Base-by-base conservation (phyloP, 2,329 filamentous ascomycete species). In the Pseudogymnoascus sp. region DNA sequence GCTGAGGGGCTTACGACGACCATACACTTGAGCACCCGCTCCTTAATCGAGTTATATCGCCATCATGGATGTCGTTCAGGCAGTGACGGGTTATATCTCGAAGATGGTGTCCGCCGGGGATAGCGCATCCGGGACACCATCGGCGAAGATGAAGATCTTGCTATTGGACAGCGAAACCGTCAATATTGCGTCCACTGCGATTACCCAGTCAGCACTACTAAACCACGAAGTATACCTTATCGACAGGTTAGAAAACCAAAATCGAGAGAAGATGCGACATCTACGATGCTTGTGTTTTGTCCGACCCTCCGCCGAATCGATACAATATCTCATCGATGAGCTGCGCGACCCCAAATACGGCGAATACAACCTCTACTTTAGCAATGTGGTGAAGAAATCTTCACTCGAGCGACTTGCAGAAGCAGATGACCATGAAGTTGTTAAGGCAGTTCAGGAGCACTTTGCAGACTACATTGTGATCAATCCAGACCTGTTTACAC, bases 131-230 rank as follows among this genome's bases (percentile, higher is more conserved):
- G 84, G 85, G 65, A 82, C 85, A 50, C 82, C 87, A 61, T 87
- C 90, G 21, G 85, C 90, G 44, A 97, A 97, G 81, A 99, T 99
- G 95, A 99, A 99, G 86, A 95, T 97, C 65, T 80, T 99, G 64
- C 80, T 99, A 67, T 81, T 99, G 70, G 95, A 99, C 76, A 88
- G 86, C 77, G 95, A 97, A 77, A 99, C 95, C 68, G 88, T 97
- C 21, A 86, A 91, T 14, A 96, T 97, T 69, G 86, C 97, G 19
- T 99, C 96, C 8, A 96, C 93, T 4, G 93, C 95, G 62, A 93
- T 93, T 65, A 97, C 95, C 1, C 96, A 99, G 75, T 99, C 95
- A 29, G 86, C 91, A 40, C 85, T 99, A 19, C 86, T 99, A 67
- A 96, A 91, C 73, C 92, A 99, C 78, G 59, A 97, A 78, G 90